Conservation (phyloP, 805 yeast genomes). For the Saccharomycopsis vini region DNA sequence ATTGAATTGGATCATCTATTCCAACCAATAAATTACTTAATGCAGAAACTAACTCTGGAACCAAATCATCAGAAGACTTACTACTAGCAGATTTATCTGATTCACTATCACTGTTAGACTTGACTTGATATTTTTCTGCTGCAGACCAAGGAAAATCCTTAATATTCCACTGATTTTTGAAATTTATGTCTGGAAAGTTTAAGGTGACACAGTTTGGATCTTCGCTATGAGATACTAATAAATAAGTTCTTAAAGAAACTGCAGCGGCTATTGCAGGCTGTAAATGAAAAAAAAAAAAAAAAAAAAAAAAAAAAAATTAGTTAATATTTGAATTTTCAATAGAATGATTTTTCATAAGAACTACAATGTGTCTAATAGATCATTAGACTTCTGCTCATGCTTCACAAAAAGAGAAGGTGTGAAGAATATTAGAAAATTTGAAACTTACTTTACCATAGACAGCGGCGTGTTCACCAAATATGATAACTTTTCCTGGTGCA, state of each 20-base stretch:
- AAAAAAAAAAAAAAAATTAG: background rate
- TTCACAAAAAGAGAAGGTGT: too few relatives aligned
- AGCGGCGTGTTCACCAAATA: conserved; percentile 96
- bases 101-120: background rate
- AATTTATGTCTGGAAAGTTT: conserved; percentile 77
- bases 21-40: conserved; percentile 37
- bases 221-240: conserved; percentile 46
- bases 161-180: conserved; percentile 55
- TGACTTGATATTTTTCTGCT: conserved; percentile 22
- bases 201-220: conserved; percentile 39
- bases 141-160: conserved; percentile 53
- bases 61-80: conserved; percentile 42
- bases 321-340: background rate
- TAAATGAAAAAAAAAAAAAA: background rate
- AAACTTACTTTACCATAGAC: conserved; percentile 61
- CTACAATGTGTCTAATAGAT: too few relatives aligned
- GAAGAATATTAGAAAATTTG: background rate
- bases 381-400: too few relatives aligned
- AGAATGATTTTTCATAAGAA: too few relatives aligned
- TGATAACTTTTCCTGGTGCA: conserved; percentile 93
- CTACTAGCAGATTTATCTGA: conserved; percentile 21
- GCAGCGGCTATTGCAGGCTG: conserved; percentile 96
- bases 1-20: conserved; percentile 50
- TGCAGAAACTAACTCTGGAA: conserved; percentile 47
- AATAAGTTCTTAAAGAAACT: conserved; percentile 73